phyloP scores from a whole-genome alignment of 768 basidiomycete genomes.

The Rhodocollybia butyracea region DNA sequence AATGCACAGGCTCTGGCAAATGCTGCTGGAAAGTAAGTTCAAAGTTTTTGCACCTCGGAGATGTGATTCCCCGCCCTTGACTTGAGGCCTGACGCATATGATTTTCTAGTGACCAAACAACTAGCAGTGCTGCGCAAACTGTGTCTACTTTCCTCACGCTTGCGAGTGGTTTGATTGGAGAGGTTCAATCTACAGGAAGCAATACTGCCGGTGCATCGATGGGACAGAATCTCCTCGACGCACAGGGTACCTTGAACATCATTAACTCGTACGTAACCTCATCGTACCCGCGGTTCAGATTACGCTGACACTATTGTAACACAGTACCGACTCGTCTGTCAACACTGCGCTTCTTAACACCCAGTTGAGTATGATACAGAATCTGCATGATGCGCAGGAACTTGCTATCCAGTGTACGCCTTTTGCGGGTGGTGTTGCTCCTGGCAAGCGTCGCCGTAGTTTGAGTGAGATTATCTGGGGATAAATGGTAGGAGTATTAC shows the following conservation, averaged over 20 bases:
- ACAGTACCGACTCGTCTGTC: conserved; percentile 1
- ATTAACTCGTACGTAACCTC: neutral
- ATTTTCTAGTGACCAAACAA: neutral
- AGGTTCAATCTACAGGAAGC: neutral
- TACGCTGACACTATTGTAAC: neutral
- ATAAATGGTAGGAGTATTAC: too few species aligned
- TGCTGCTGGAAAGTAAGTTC: neutral
- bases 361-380: neutral
- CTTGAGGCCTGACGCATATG: too few species aligned
- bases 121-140: neutral
- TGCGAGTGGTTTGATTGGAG: neutral
- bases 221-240: neutral
- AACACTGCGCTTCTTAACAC: neutral
- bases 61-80: too few species aligned
- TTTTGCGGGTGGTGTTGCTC: neutral
- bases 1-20: neutral
- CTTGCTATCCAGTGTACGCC: conserved; percentile 1
- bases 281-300: neutral
- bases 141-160: neutral
- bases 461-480: neutral
- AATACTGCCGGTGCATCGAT: neutral
- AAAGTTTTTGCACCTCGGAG: too few species aligned
- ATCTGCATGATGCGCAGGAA: neutral
- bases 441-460: neutral
- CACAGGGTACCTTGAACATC: neutral